Base-by-base conservation (phyloP, 177 flowering plant genomes). In the Vitis hybrid region DNA sequence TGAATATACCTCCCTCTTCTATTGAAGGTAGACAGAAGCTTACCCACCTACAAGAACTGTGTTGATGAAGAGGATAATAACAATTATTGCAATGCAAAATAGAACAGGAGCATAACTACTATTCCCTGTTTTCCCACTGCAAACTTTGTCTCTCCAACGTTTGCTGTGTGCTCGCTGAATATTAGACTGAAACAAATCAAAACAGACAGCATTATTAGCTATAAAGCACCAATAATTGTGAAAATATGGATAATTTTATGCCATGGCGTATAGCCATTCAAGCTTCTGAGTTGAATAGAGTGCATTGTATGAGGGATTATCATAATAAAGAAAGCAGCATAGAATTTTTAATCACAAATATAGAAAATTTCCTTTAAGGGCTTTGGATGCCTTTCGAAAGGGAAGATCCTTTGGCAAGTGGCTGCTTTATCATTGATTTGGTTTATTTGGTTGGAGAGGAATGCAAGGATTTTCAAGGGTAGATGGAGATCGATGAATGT, bases 31-130 rank as follows among this genome's bases (percentile, higher is more conserved):
- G 22, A 20, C 31, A 13, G 18, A 18, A 51, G 59, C 18, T 49
- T 50, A 68, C 86, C 65, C 74, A 94, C 99, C 91, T 69, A 79
- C 67, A 73, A 93, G 80, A 77, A 90, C 85, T 52, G 96, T 84
- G 74, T 85, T 93, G 81, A 90, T 82, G 79, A 95, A 95, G 79
- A 95, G 88, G 65, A 93, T 68, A 45, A 73, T 76, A 19, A 67
- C 67, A 64, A 77, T 5, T 66, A 90, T 50, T 26, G 90, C 74
- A 16, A 78, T 26, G 66, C 74, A 79, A 59, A 93, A 76, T 19
- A 95, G 81, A 55, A 93, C 75, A 19, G 97, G 99, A 20, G 96
- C 96, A 82, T 83, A 94, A 74, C 99, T 96, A 66, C 67, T 65
- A 50, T 73, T 68, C 50, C 75, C 80, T 29, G 81, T 75, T 69